Conservation (phyloP, 2,329 filamentous ascomycete species). For the Mariannaea sp. region DNA sequence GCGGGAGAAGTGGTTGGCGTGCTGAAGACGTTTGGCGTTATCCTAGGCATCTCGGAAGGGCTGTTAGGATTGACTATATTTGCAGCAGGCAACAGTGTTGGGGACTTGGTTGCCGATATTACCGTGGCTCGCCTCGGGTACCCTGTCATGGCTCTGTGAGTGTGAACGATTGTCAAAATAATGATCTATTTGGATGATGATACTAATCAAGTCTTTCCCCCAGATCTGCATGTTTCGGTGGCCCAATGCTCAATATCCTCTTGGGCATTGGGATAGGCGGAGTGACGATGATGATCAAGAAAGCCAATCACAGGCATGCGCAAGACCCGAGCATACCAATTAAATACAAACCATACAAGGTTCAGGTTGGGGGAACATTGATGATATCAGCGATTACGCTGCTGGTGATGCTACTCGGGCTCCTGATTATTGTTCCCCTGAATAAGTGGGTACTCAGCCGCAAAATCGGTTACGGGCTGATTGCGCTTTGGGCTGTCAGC, state of each 20-base stretch:
- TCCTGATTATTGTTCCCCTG: slow-evolving; percentile 80
- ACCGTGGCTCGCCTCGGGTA: slow-evolving; percentile 92
- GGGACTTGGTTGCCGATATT: slow-evolving; percentile 92
- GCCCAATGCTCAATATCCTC: slow-evolving; percentile 96
- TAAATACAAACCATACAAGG: slow-evolving; percentile 76
- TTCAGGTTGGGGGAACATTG: slow-evolving; percentile 83
- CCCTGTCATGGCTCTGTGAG: slow-evolving; percentile 87
- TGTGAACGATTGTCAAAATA: slow-evolving; percentile 25
- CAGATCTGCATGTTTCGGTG: slow-evolving; percentile 92
- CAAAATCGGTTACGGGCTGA: slow-evolving; percentile 79
- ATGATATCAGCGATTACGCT: slow-evolving; percentile 85
- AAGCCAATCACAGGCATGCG: slow-evolving; percentile 66
- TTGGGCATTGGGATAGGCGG: slow-evolving; percentile 93
- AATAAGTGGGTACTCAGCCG: slow-evolving; percentile 87
- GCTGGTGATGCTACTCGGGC: slow-evolving; percentile 74
- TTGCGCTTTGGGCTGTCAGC: slow-evolving; percentile 79
- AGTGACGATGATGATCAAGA: slow-evolving; percentile 80
- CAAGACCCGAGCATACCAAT: slow-evolving; percentile 70
- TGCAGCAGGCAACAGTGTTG: slow-evolving; percentile 92
- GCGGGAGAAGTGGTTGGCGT: slow-evolving; percentile 95
- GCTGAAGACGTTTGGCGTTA: slow-evolving; percentile 89
- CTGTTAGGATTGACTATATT: slow-evolving; percentile 95
- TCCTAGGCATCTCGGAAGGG: slow-evolving; percentile 91
- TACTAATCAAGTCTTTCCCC: slow-evolving; percentile 20
- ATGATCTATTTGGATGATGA: neutral